Conservation (phyloP, 495 filamentous ascomycete genomes). For the Parathielavia appendiculata region DNA sequence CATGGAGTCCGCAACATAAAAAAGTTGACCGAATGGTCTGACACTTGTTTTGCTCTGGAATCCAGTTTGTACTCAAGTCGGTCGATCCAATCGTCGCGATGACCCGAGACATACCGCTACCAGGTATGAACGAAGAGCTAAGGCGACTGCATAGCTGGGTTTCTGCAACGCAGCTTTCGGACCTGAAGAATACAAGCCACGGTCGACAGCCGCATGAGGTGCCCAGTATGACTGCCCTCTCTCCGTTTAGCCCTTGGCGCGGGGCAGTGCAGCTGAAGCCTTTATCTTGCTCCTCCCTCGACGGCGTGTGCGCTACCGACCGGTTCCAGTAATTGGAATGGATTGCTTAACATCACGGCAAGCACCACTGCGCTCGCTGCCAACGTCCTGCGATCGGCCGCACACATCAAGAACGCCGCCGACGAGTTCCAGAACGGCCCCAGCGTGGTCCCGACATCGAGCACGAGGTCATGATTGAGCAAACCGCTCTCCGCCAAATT, state of each 20-base stretch:
- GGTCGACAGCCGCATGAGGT: neutral
- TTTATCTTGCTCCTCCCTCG: too few species aligned
- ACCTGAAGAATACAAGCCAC: neutral
- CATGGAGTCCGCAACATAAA: too few species aligned
- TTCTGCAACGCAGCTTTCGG: neutral
- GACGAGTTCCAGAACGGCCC: conserved; percentile 4
- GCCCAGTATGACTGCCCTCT: neutral
- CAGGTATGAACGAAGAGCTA: neutral
- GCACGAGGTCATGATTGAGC: neutral
- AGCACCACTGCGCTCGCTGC: neutral
- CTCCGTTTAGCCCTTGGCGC: neutral
- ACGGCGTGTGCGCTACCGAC: neutral
- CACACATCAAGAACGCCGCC: neutral
- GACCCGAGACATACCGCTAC: too few species aligned
- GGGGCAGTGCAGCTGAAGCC: neutral
- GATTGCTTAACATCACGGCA: neutral
- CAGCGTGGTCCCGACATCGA: conserved; percentile 1
- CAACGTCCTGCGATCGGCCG: neutral
- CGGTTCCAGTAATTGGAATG: neutral
- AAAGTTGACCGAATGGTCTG: too few species aligned
- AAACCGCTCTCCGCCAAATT: neutral
- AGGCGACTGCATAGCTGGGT: too few species aligned
- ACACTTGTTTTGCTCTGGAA: too few species aligned
- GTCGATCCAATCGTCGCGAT: too few species aligned
- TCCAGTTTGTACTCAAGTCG: too few species aligned